Percentiles rank a stretch among this genome's conserved stretches.
Evolutionary conservation across 352 stramenopile species (phyloP).

Genomic region (Pythium scleroteichum): DNA sequence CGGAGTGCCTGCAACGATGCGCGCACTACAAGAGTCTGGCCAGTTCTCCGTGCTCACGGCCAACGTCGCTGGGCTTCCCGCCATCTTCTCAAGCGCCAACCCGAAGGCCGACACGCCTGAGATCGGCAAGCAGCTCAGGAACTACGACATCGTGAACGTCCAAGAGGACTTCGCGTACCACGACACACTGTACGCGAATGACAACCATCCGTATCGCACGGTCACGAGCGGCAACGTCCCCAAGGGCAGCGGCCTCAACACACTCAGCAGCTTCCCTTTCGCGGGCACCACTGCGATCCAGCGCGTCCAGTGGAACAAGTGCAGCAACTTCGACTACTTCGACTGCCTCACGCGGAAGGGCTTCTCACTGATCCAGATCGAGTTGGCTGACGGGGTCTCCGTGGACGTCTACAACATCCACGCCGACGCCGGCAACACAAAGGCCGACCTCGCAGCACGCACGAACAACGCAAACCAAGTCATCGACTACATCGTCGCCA

Average conservation of each 20-base stretch:
- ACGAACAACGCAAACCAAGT: constrained; percentile 42
- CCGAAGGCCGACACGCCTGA: constrained; percentile 41
- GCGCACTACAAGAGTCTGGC: constrained; percentile 26
- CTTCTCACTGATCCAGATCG: constrained; percentile 42
- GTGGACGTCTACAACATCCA: constrained; percentile 56
- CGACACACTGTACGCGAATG: constrained; percentile 36
- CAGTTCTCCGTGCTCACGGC: constrained; percentile 44
- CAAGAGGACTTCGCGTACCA: constrained; percentile 27
- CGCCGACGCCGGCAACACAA: constrained; percentile 35
- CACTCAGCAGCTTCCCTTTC: constrained; percentile 41
- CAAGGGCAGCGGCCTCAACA: constrained; percentile 45
- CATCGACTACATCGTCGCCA: constrained; percentile 37
- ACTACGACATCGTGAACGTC: constrained; percentile 17
- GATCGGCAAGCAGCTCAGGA: constrained; percentile 37
- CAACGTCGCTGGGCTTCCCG: constrained; percentile 49
- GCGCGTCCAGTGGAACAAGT: constrained; percentile 42
- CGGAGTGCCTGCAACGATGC: constrained; percentile 30
- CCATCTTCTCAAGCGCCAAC: constrained; percentile 45
- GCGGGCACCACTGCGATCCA: constrained; percentile 35
- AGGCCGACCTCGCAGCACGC: constrained; percentile 33
- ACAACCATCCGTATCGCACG: constrained; percentile 46
- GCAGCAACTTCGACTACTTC: constrained; percentile 39
- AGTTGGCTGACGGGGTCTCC: constrained; percentile 39
- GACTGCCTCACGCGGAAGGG: constrained; percentile 59
- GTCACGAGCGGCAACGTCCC: constrained; percentile 43